Evolutionary conservation across 1,139 yeast species (phyloP), one percentile per base, ranked within the genome.

Genomic region (Protomyces pachydermus): DNA sequence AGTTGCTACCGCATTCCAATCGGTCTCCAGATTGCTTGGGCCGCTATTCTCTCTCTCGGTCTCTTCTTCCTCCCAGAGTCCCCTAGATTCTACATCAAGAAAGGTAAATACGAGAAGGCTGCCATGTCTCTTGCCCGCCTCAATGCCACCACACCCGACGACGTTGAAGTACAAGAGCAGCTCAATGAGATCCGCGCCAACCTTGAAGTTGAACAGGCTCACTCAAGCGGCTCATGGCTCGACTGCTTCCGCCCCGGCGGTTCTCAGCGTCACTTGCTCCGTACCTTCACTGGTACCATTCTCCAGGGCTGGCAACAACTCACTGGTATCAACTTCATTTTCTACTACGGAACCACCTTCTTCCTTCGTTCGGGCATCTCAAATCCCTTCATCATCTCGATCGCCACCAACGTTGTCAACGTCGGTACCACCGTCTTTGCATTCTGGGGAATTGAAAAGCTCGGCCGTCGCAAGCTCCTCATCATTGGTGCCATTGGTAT

Each of bases 1-100:
- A 84, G 84, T 63, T 98, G 98, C 64, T 85, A 85, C 77, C 81
- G 89, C 77, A 80, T 86, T 68, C 88, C 90, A 65, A 76, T 81
- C 69, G 82, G 78, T 34, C 70, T 81, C 60, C 75, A 79, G 68
- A 78, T 81, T 70, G 74, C 76, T 52, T 80, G 81, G 80, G 80
- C 81, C 23, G 64, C 76, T 67, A 69, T 79, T 35, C 71, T 76
- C 42, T 71, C 78, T 60, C 69, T 74, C 57, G 93, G 88, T 74
- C 56, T 66, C 25, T 66, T 66, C n/a, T 76, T 80, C 65, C 77
- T 84, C 28, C 87, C 88, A 1, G 88, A 84, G 70, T 80, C 85
- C 2, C 88, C 88, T 1, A 75, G 87, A 64, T 83, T 79, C 78
- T 74, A 82, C 45, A 76, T 82, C 10, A 73, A 78, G 18, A 74